Evolutionary conservation across 2,329 filamentous ascomycete genomes (phyloP), one percentile per base, ranked within the genome.

Genomic region (Neopestalotiopsis rosae): DNA sequence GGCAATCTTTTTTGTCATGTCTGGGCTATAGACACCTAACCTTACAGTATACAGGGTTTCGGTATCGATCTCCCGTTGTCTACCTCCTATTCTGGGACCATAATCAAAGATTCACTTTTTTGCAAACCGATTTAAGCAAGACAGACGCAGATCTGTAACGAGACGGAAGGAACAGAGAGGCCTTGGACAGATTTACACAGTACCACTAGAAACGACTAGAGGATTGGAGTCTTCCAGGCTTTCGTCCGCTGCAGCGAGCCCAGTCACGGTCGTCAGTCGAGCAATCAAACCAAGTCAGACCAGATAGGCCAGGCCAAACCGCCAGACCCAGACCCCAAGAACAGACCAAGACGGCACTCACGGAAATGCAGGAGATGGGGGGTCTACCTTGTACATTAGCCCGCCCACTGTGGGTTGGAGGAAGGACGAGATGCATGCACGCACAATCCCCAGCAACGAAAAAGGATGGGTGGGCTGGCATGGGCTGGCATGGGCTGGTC

Each of bases 1-100:
- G 45, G n/a, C 45, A 20, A 28, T 28, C 24, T 28, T 28, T 52
- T 17, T 52, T 52, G 45, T 52, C 45, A 52, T 17, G 17, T 20
- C n/a, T 52, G 45, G 45, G 45, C 45, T 52, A 52, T 52, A 52
- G 45, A 38, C 34, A 38, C 34, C 34, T 38, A 38, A 38, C 34
- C 34, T 38, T 28, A 28, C 24, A n/a, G n/a, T 52, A 52, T 52
- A 20, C 45, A 52, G 45, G 45, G 45, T 52, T 52, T 52, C 17
- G 45, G 45, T 20, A 20, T 52, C 45, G 45, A 52, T 17, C 17
- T 52, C 17, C 45, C n/a, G 45, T 52, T 38, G 45, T 52, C 45
- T 52, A 52, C 45, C 45, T 52, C 45, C 45, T 52, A 52, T 52
- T 52, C 45, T 52, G 45, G 45, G n/a, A 52, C 45, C 45, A 52